Evolutionary conservation across 2,329 filamentous ascomycete genomes (phyloP).

Genomic region (Aspergillus sp.): DNA sequence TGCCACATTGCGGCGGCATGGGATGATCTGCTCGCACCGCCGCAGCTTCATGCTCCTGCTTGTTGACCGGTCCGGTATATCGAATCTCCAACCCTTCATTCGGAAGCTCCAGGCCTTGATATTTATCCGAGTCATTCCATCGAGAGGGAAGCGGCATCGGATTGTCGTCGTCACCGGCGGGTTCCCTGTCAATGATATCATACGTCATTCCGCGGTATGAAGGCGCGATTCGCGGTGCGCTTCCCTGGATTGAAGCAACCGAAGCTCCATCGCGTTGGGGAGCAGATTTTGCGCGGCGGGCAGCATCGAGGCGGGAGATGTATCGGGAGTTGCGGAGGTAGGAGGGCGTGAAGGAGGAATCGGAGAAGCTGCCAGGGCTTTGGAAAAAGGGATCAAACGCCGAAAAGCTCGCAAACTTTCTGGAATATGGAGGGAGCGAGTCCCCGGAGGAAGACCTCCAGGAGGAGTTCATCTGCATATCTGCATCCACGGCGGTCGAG

Average conservation of each 20-base stretch:
- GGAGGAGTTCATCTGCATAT: constrained; percentile 54
- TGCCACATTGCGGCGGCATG: constrained; percentile 87
- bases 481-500: constrained; percentile 52
- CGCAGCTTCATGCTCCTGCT: constrained; percentile 74
- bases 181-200: constrained; percentile 79
- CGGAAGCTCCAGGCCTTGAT: constrained; percentile 72
- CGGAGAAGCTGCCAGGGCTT: constrained; percentile 32
- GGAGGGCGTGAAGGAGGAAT: constrained; percentile 71
- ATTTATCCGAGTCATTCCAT: constrained; percentile 83
- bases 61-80: constrained; percentile 61
- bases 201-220: constrained; percentile 79
- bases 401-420: constrained; percentile 49
- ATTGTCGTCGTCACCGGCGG: constrained; percentile 58
- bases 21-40: constrained; percentile 80
- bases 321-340: constrained; percentile 81
- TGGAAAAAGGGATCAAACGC: constrained; percentile 34
- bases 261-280: constrained; percentile 56
- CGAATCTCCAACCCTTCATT: constrained; percentile 74
- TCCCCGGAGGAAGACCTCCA: constrained; percentile 49
- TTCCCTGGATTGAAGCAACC: constrained; percentile 62
- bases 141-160: constrained; percentile 74
- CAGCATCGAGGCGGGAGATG: constrained; percentile 73
- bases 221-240: constrained; percentile 62
- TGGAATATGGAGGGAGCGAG: constrained; percentile 52
- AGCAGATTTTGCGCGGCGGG: constrained; percentile 65